phyloP scores from a whole-genome alignment of 1,139 yeast species.

The Protomyces lactucae-debilis region DNA sequence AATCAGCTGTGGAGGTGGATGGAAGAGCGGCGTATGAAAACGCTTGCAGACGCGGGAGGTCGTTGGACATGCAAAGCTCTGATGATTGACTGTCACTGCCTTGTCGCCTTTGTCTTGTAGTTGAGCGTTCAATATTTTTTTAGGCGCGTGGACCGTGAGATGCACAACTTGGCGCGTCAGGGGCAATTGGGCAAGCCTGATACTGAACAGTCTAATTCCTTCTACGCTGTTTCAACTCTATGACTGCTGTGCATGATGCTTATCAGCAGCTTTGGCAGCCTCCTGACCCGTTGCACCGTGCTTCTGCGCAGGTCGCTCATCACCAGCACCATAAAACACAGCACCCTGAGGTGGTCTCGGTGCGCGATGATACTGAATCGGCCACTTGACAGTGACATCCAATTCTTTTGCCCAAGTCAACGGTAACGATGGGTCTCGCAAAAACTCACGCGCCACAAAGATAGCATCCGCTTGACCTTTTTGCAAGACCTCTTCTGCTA shows the following conservation, averaged over 20 bases:
- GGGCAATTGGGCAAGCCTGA: too few relatives aligned
- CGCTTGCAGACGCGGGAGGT: slow-evolving; percentile 13
- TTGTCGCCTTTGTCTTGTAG: too few relatives aligned
- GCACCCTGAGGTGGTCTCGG: slow-evolving; percentile 21
- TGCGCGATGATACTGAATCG: slow-evolving; percentile 44
- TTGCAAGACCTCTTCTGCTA: slow-evolving; percentile 45
- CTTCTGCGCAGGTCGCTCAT: not conserved
- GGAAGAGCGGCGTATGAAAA: slow-evolving; percentile 9
- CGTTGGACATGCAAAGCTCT: slow-evolving; percentile 5
- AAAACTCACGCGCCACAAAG: slow-evolving; percentile 47
- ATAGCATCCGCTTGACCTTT: slow-evolving; percentile 48
- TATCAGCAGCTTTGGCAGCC: slow-evolving; percentile 10
- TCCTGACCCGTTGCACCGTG: slow-evolving; percentile 13
- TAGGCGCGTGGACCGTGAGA: too few relatives aligned
- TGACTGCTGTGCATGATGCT: slow-evolving; percentile 4
- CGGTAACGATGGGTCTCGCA: slow-evolving; percentile 50
- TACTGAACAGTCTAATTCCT: too few relatives aligned
- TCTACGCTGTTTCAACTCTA: not conserved
- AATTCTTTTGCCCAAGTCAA: slow-evolving; percentile 51
- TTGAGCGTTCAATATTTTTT: too few relatives aligned
- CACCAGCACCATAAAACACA: slow-evolving; percentile 17
- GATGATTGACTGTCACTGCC: too few relatives aligned
- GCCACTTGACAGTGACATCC: slow-evolving; percentile 44
- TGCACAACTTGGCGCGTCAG: too few relatives aligned
- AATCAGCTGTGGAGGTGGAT: slow-evolving; percentile 51